Percentiles rank a stretch among this genome's conserved stretches.
phyloP scores from a whole-genome alignment of 164 flowering plant genomes.

The Vitis labrusca region DNA sequence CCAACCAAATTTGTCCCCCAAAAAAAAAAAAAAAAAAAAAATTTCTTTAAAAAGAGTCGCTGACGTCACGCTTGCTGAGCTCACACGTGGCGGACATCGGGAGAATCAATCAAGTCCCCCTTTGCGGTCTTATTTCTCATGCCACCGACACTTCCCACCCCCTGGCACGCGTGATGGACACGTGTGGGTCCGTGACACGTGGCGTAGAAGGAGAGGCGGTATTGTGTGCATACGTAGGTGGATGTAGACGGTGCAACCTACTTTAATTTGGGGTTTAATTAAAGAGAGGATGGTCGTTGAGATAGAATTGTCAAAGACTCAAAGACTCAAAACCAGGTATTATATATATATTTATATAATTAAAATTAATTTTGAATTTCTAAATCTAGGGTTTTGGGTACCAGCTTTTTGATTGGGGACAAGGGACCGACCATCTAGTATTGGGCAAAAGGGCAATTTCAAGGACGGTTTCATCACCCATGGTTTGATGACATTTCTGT shows the following conservation, averaged over 20 bases:
- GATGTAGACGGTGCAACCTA: slow-evolving; percentile 30
- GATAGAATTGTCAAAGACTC: background rate
- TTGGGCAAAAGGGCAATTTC: background rate
- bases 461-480: background rate
- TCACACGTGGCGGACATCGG: background rate
- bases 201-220: slow-evolving; percentile 10
- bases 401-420: slow-evolving; percentile 12
- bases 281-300: slow-evolving; percentile 10
- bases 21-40: too few relatives aligned
- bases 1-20: too few relatives aligned
- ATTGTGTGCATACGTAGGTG: slow-evolving; percentile 5
- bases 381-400: background rate
- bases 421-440: slow-evolving; percentile 17
- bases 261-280: background rate
- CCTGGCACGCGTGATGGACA: slow-evolving; percentile 16
- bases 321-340: background rate
- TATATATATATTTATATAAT: background rate
- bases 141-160: slow-evolving; percentile 27
- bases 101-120: background rate
- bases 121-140: background rate
- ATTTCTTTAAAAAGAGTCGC: background rate
- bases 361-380: background rate
- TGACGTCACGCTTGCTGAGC: background rate
- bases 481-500: slow-evolving; percentile 13
- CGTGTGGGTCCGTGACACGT: slow-evolving; percentile 13